Percentiles rank a stretch among this genome's conserved stretches.
phyloP scores from a whole-genome alignment of 2,329 filamentous ascomycete genomes.

The Phoma sp. region DNA sequence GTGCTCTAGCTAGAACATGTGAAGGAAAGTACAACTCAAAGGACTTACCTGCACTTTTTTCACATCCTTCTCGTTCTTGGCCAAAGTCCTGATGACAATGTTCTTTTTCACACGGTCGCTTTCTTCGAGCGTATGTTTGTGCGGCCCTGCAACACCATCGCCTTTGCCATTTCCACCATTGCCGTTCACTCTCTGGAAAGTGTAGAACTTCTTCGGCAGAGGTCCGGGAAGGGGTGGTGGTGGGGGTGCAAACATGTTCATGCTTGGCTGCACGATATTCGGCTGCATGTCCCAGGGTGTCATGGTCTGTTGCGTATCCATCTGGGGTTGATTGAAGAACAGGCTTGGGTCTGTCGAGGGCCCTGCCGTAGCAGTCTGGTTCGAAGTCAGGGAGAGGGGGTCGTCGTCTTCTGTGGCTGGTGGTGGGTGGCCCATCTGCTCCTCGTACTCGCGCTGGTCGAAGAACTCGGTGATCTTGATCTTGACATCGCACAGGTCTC shows the following conservation, averaged over 20 bases:
- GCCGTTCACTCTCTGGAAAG: slow-evolving; percentile 77
- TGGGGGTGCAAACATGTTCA: slow-evolving; percentile 23
- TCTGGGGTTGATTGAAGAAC: slow-evolving; percentile 31
- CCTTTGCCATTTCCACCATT: slow-evolving; percentile 75
- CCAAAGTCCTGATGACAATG: slow-evolving; percentile 70
- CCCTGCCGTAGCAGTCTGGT: slow-evolving; percentile 6
- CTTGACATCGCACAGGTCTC: slow-evolving; percentile 84
- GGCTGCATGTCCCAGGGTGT: slow-evolving; percentile 34
- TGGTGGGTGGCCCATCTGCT: slow-evolving; percentile 40
- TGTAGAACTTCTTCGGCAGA: slow-evolving; percentile 58
- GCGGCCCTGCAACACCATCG: slow-evolving; percentile 72
- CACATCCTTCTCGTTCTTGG: slow-evolving; percentile 68
- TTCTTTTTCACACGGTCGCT: slow-evolving; percentile 84
- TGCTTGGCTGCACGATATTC: slow-evolving; percentile 21
- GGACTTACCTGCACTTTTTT: slow-evolving; percentile 59
- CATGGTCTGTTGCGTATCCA: slow-evolving; percentile 23
- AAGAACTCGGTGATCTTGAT: slow-evolving; percentile 86
- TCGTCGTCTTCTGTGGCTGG: slow-evolving; percentile 23
- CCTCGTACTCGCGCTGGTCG: slow-evolving; percentile 55
- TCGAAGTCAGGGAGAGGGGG: slow-evolving; percentile 11
- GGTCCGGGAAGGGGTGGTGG: slow-evolving; percentile 9
- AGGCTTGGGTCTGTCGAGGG: slow-evolving; percentile 19
- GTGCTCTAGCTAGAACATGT: background rate
- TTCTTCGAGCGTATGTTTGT: slow-evolving; percentile 74
- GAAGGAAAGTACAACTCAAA: background rate